A percentile compares a stretch with the other conserved stretches of the same genome.
Conservation (phyloP, 257 asterid species). For the Penstemon eatonii region DNA sequence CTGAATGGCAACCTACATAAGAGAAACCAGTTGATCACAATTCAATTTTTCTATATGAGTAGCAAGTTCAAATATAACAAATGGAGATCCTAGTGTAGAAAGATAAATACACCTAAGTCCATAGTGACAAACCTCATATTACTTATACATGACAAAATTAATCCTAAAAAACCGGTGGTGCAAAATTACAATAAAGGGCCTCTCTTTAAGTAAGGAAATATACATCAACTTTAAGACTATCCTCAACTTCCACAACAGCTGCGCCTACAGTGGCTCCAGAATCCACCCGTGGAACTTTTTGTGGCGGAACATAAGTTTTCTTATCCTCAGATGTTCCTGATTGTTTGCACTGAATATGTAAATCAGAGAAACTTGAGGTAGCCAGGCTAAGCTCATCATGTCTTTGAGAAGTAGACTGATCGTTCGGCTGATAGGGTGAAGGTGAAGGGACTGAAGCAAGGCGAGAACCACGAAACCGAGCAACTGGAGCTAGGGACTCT, state of each 20-base stretch:
- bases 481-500: constrained; percentile 76
- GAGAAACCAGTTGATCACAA: constrained; percentile 12
- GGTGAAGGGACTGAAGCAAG: constrained; percentile 90
- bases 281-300: constrained; percentile 60
- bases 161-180: constrained; percentile 30
- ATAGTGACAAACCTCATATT: constrained; percentile 18
- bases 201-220: constrained; percentile 49
- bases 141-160: constrained; percentile 18
- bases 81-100: constrained; percentile 6
- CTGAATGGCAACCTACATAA: constrained; percentile 34
- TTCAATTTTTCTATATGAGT: not conserved
- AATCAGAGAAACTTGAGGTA: too few species aligned
- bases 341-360: too few species aligned
- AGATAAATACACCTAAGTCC: not conserved
- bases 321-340: constrained; percentile 36
- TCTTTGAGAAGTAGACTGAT: not conserved
- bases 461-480: constrained; percentile 88
- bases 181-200: constrained; percentile 41
- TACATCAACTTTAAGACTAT: constrained; percentile 68
- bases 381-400: too few species aligned
- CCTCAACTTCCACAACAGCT: constrained; percentile 94
- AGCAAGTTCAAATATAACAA: not conserved
- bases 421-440: constrained; percentile 69
- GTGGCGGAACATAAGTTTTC: constrained; percentile 41
- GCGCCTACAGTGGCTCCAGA: constrained; percentile 83